These are phyloP conservation scores for Trichoderma pleuroti DNA, from an alignment of 2,329 filamentous ascomycete species.

Conservation along the genomic window DNA sequence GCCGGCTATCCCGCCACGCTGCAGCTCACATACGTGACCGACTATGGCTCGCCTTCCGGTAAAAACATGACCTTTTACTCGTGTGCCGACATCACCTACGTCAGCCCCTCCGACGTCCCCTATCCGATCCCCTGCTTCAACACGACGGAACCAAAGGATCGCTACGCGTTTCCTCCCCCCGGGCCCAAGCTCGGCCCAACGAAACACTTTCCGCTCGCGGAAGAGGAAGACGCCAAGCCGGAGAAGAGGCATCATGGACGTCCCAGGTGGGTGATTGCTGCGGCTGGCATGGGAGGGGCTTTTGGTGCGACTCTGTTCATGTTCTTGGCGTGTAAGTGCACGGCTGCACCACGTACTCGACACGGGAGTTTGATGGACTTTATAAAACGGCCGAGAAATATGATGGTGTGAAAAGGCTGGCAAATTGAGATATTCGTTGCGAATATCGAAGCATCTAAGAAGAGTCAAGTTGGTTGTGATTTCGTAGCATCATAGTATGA, in stretches of 20 bases:
- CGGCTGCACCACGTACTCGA: background rate
- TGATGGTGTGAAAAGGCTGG: no score
- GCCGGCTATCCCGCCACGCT: constrained; percentile 46
- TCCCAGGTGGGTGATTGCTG: background rate
- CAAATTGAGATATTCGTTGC: background rate
- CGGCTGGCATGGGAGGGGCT: background rate
- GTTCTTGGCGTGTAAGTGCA: background rate
- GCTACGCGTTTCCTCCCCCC: background rate
- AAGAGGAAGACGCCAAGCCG: background rate
- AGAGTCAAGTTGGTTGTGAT: background rate
- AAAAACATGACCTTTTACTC: constrained; percentile 43
- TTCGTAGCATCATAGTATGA: background rate
- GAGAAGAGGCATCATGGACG: background rate
- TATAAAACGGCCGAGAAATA: background rate
- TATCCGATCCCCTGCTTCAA: background rate
- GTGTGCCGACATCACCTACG: constrained; percentile 45
- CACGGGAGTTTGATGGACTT: background rate
- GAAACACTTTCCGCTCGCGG: background rate
- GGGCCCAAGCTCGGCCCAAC: background rate
- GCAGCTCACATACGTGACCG: constrained; percentile 46
- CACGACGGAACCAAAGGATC: background rate
- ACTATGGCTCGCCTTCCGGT: constrained; percentile 41
- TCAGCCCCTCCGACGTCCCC: background rate
- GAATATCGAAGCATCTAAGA: background rate
- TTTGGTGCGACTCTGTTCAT: background rate